Evolutionary conservation across 805 yeast species (phyloP).

Genomic region (Candida nitratophila): DNA sequence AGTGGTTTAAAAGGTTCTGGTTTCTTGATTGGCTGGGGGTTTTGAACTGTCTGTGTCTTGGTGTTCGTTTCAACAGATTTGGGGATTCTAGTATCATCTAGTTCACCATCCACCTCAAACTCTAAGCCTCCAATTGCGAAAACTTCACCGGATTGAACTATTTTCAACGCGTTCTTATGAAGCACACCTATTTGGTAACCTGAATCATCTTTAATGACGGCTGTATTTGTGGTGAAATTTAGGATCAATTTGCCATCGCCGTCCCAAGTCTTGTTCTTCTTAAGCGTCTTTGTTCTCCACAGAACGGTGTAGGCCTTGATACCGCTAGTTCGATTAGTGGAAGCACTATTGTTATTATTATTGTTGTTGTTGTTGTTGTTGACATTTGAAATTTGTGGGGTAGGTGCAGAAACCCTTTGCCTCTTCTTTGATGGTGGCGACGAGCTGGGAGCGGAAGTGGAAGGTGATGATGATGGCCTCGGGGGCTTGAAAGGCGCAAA

Average conservation of each 20-base stretch:
- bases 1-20: conserved; percentile 5
- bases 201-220: conserved; percentile 20
- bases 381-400: no score
- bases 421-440: neutral
- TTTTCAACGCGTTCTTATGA: conserved; percentile 10
- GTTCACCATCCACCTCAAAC: conserved; percentile 49
- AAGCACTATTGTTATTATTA: no score
- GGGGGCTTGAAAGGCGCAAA: neutral
- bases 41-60: no score
- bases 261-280: conserved; percentile 91
- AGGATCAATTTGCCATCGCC: conserved; percentile 69
- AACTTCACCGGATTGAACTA: conserved; percentile 12
- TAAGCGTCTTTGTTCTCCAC: conserved; percentile 65
- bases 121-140: conserved; percentile 54
- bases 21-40: neutral
- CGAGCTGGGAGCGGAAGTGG: neutral
- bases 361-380: no score
- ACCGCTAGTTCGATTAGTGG: neutral
- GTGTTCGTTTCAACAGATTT: neutral
- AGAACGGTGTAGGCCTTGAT: conserved; percentile 31
- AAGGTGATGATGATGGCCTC: neutral
- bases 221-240: conserved; percentile 11
- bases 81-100: conserved; percentile 6
- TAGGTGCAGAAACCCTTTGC: no score
- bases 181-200: conserved; percentile 19